Percentiles rank a stretch among this genome's conserved stretches.
phyloP scores from a whole-genome alignment of 768 basidiomycete species.

The Arthromyces matolae region DNA sequence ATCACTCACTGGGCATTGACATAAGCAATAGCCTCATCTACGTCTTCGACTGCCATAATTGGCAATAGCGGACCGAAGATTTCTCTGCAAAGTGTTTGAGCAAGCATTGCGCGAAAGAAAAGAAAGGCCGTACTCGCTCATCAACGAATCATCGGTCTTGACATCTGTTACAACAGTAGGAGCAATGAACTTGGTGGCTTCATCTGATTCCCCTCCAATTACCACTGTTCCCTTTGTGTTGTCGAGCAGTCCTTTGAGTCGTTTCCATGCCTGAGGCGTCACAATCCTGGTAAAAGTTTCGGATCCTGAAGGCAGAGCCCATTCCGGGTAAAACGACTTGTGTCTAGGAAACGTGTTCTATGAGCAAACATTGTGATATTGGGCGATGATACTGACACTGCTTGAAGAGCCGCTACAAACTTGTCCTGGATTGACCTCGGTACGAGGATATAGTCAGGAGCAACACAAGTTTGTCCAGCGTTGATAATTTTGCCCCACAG shows the following conservation, averaged over 20 bases:
- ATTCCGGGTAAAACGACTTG: slow-evolving; percentile 53
- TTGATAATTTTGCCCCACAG: slow-evolving; percentile 83
- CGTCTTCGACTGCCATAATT: slow-evolving; percentile 62
- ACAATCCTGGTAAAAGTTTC: slow-evolving; percentile 52
- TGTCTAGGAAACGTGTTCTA: slow-evolving; percentile 30
- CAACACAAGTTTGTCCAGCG: slow-evolving; percentile 72
- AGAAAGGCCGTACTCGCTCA: slow-evolving; percentile 58
- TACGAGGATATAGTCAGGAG: slow-evolving; percentile 55
- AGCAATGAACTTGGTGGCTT: slow-evolving; percentile 57
- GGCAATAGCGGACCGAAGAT: slow-evolving; percentile 83
- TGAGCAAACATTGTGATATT: background rate
- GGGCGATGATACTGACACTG: slow-evolving; percentile 26
- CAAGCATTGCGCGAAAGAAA: background rate
- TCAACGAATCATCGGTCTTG: slow-evolving; percentile 59
- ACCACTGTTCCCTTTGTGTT: slow-evolving; percentile 62
- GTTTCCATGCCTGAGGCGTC: slow-evolving; percentile 47
- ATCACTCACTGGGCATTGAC: slow-evolving; percentile 52
- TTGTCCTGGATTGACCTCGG: slow-evolving; percentile 41
- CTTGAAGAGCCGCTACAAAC: slow-evolving; percentile 42
- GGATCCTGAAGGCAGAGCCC: slow-evolving; percentile 38
- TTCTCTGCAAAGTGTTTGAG: slow-evolving; percentile 44
- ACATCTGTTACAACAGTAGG: slow-evolving; percentile 73
- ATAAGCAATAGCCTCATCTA: slow-evolving; percentile 70
- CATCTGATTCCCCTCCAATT: slow-evolving; percentile 60
- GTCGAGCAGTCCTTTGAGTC: slow-evolving; percentile 61